Evolutionary conservation across 2,329 filamentous ascomycete genomes (phyloP).

Genomic region (Clonostachys rosea): DNA sequence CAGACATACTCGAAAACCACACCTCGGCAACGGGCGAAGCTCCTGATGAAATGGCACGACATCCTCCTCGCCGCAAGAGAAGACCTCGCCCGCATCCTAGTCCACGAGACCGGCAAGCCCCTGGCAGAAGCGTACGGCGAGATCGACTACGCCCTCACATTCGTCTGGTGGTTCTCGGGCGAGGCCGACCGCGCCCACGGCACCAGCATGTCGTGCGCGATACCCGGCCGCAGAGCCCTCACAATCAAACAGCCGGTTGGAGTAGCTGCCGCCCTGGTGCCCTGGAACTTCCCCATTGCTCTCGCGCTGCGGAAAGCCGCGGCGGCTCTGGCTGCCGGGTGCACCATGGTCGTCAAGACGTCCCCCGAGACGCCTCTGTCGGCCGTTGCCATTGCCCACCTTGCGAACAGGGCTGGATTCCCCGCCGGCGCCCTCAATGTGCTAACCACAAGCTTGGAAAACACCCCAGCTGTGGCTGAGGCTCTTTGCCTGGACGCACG

Average conservation of each 20-base stretch:
- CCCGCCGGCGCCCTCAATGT: slow-evolving; percentile 73
- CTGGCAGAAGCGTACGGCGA: slow-evolving; percentile 48
- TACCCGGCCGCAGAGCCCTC: slow-evolving; percentile 60
- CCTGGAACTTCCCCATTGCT: slow-evolving; percentile 56
- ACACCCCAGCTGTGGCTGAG: slow-evolving; percentile 61
- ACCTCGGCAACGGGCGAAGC: slow-evolving; percentile 25
- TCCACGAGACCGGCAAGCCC: slow-evolving; percentile 52
- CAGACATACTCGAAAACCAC: slow-evolving; percentile 27
- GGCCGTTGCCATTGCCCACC: slow-evolving; percentile 51
- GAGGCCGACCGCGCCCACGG: slow-evolving; percentile 51
- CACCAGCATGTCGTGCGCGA: slow-evolving; percentile 51
- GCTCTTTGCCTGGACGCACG: slow-evolving; percentile 63
- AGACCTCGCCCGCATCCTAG: slow-evolving; percentile 31
- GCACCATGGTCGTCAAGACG: slow-evolving; percentile 73
- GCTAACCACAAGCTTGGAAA: slow-evolving; percentile 49
- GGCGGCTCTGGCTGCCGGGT: slow-evolving; percentile 64
- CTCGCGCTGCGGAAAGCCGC: slow-evolving; percentile 43
- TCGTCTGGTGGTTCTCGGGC: slow-evolving; percentile 52
- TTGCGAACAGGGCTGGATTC: slow-evolving; percentile 69
- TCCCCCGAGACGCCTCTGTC: slow-evolving; percentile 73
- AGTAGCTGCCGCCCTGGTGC: slow-evolving; percentile 24
- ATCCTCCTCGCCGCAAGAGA: slow-evolving; percentile 27
- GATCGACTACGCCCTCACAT: slow-evolving; percentile 48
- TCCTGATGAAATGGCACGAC: slow-evolving; percentile 31
- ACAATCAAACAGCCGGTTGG: slow-evolving; percentile 56